Percentiles rank a stretch among this genome's conserved stretches.
Evolutionary conservation across 225 moss, liverwort and hornwort genomes (phyloP).

Genomic region (Pseudisothecium myosuroides): DNA sequence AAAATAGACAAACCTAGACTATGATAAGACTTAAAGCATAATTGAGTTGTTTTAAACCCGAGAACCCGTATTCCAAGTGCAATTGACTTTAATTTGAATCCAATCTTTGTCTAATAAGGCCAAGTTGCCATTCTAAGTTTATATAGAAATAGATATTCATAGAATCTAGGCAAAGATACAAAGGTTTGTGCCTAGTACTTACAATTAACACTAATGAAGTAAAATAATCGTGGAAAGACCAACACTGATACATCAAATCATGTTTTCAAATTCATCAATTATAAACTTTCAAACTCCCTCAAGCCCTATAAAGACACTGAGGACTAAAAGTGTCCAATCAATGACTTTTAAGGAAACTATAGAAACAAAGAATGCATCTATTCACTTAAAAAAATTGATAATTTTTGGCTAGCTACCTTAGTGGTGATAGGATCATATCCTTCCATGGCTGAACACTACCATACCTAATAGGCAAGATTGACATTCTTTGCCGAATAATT

Average conservation of each 20-base stretch:
- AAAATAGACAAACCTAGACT: rapidly evolving
- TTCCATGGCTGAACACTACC: not conserved
- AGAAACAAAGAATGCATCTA: not conserved
- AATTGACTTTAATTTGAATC: not conserved
- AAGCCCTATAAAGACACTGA: rapidly evolving
- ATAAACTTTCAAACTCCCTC: not conserved
- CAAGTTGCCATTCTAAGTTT: not conserved
- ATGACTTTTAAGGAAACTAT: not conserved
- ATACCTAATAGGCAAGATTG: rapidly evolving
- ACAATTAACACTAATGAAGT: not conserved
- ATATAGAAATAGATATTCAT: not conserved
- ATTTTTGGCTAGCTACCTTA: not conserved
- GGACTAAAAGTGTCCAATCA: not conserved
- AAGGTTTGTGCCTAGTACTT: rapidly evolving
- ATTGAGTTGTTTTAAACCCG: rapidly evolving
- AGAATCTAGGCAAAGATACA: not conserved
- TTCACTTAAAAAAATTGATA: not conserved
- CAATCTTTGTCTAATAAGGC: not conserved
- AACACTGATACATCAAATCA: not conserved
- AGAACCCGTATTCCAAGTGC: rapidly evolving
- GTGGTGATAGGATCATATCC: no score
- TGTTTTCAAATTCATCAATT: not conserved
- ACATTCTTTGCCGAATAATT: not conserved
- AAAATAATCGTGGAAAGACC: not conserved
- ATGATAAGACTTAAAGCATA: not conserved